Percentiles rank a stretch among this genome's conserved stretches.
Evolutionary conservation across 768 basidiomycete genomes (phyloP).

Genomic region (Naganishia onofrii): DNA sequence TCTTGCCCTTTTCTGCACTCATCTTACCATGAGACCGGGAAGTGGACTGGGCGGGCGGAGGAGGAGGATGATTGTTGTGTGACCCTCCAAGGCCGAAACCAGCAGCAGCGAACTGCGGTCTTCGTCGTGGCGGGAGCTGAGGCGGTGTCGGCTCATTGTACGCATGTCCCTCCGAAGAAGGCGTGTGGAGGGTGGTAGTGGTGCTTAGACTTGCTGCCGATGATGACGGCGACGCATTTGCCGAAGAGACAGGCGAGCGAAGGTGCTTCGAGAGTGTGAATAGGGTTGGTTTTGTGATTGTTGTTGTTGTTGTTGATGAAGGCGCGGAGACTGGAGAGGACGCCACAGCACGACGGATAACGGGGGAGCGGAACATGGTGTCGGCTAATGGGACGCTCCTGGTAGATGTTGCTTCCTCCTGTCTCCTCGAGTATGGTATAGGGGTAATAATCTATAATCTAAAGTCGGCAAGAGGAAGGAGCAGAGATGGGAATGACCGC

Average conservation of each 20-base stretch:
- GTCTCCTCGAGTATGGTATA: no score
- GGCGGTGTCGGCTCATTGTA: constrained; percentile 35
- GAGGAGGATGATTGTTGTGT: neutral
- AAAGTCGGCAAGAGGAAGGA: no score
- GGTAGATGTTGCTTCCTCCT: no score
- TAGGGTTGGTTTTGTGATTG: neutral
- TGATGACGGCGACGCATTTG: neutral
- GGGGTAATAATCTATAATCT: no score
- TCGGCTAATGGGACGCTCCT: no score
- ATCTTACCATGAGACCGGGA: constrained; percentile 24
- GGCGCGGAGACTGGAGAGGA: neutral
- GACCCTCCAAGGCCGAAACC: constrained; percentile 39
- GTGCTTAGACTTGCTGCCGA: constrained; percentile 10
- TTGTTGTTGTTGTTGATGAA: neutral
- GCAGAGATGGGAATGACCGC: no score
- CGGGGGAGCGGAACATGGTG: no score
- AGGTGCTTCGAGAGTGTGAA: neutral
- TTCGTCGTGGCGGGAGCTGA: constrained; percentile 37
- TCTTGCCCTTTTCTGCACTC: no score
- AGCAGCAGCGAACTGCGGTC: constrained; percentile 40
- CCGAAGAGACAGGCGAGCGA: neutral
- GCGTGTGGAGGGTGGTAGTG: neutral
- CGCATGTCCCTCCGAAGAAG: neutral
- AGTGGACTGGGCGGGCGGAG: neutral
- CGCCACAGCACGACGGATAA: no score